Base-by-base conservation (phyloP, 1,284 basidiomycete genomes). In the Trametes pubescens region DNA sequence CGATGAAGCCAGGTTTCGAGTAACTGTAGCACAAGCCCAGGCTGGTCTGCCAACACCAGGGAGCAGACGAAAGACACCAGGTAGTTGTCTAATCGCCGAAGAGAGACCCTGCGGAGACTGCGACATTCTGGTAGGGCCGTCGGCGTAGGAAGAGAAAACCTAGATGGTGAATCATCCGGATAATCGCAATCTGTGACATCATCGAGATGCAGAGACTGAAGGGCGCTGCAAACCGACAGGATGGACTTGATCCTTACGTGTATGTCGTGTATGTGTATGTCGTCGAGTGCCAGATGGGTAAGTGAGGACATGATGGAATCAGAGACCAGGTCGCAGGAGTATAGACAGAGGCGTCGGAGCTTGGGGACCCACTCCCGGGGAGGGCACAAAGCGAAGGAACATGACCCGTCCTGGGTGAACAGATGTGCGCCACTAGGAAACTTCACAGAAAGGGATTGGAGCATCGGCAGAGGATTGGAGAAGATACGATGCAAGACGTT, bases 121-220 rank as follows among this genome's bases (percentile, higher is more conserved):
- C 21, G 22, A 24, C 44, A 47, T 2, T 8, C 8, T 10, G 44
- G 10, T n/a, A 47, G 21, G 44, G 7, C 21, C 4, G 44, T 11
- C 22, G 22, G 24, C 10, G 2, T 47, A 21, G 44, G 11, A 9
- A 14, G 16, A 26, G 7, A 8, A 4, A 8, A 8, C 8, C 21
- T 44, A 9, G 43, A 21, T 7, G 44, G 44, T 32, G 29, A 3
- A 8, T 8, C 29, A 9, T 47, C 11, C 6, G 22, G 21, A 16
- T 22, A 9, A 14, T 10, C 32, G 10, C 7, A 11, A 4, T 34
- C 49, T 35, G 18, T 43, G 40, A 43, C 13, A n/a, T 43, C 6
- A n/a, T n/a, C 32, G 49, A 51, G 49, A 35, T 51, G 29, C 16
- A 51, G n/a, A 4, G 49, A 51, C n/a, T 51, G 32, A 2, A 51